A percentile compares a stretch with the other conserved stretches of the same genome.
Evolutionary conservation across 2,329 filamentous ascomycete species (phyloP).

Genomic region (Cladosporium sphaerospermum): DNA sequence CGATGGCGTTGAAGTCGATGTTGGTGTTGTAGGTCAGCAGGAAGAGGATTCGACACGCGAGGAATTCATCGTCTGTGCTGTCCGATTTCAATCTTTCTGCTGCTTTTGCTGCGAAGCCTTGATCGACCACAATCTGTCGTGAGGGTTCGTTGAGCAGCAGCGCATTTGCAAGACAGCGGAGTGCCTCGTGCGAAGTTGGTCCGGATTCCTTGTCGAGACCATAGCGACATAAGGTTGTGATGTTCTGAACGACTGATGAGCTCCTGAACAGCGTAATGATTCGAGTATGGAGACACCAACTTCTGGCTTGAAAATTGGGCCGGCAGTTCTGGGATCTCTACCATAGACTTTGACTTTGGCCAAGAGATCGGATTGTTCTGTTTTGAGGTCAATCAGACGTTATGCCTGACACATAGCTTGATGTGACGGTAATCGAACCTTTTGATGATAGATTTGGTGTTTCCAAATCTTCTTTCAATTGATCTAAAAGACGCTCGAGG

Average conservation of each 20-base stretch:
- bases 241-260: slow-evolving; percentile 51
- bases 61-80: slow-evolving; percentile 77
- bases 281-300: slow-evolving; percentile 37
- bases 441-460: slow-evolving; percentile 23
- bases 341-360: slow-evolving; percentile 71
- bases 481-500: slow-evolving; percentile 24
- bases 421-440: slow-evolving; percentile 14
- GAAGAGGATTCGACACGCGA: slow-evolving; percentile 71
- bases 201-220: slow-evolving; percentile 62
- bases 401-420: background rate
- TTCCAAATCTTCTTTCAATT: slow-evolving; percentile 25
- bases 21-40: slow-evolving; percentile 70
- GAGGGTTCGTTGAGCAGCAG: slow-evolving; percentile 63
- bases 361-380: slow-evolving; percentile 57
- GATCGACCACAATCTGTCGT: slow-evolving; percentile 66
- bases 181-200: slow-evolving; percentile 64
- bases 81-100: slow-evolving; percentile 66
- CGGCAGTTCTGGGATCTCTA: slow-evolving; percentile 63
- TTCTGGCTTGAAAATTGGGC: slow-evolving; percentile 76
- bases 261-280: background rate
- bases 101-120: slow-evolving; percentile 60
- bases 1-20: slow-evolving; percentile 59
- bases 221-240: slow-evolving; percentile 60
- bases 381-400: slow-evolving; percentile 1
- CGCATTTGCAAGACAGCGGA: slow-evolving; percentile 81